Base-by-base conservation (phyloP, 1,284 basidiomycete genomes). In the Sporisorium iseilematis-ciliati region DNA sequence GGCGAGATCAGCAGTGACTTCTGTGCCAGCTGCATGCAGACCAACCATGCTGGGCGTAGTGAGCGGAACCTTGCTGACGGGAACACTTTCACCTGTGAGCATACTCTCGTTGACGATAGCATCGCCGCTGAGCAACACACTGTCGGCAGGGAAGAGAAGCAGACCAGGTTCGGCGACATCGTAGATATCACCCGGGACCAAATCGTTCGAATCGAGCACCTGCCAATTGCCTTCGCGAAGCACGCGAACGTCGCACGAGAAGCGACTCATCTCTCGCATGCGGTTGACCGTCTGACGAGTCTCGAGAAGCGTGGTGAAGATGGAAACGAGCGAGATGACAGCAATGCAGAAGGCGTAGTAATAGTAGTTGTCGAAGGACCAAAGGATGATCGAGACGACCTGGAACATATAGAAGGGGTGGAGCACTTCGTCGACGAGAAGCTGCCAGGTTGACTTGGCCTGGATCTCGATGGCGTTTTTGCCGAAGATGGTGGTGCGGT, bases 331-430 rank as follows among this genome's bases (percentile, higher is more conserved):
- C 45, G 94, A 96, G 80, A 99, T 99, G 57, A 96, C 87, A 40
- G 92, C 94, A 77, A 99, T 99, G 81, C 95, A 98, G 79, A 96
- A 96, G 3, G 96, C 97, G 85, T 99, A 99, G 84, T 97, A 97
- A 85, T 93, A 96, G 71, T 87, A 87, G 79, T 98, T 90, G 81
- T 99, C 97, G 60, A 98, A 80, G 3, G 92, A 92, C 97, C 97
- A 99, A 11, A 99, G 87, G 25, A 93, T 87, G 78, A 99, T 93
- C 71, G 94, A 97, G 52, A 95, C 95, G 76, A 99, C 92, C 89
- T 99, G 97, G 86, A 99, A 99, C 62, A 99, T 92, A 78, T 71
- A 75, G 56, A 70, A 63, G n/a, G 59, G 67, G 48, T 66, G 66
- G 48, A 75, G 69, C 53, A 79, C 69, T 57, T 70, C 97, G 79